phyloP scores from a whole-genome alignment of 1,139 yeast species.

The Candida tropicalis region DNA sequence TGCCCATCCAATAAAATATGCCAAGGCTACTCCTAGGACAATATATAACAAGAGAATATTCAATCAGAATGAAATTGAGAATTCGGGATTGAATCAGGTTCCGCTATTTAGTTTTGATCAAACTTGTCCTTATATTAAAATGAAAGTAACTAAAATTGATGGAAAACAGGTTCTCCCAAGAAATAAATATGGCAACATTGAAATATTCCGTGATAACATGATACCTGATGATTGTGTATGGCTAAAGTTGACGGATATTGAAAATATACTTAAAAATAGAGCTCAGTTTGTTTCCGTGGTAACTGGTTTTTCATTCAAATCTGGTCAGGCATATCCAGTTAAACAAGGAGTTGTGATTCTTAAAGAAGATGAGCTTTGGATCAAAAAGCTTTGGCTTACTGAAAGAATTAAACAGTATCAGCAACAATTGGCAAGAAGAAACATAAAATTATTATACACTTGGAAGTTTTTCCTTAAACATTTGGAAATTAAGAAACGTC shows the following conservation, averaged over 20 bases:
- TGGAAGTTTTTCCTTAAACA: constrained; percentile 29
- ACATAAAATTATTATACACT: constrained; percentile 5
- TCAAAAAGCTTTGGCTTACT: constrained; percentile 33
- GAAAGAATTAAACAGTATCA: constrained; percentile 22
- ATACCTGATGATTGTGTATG: constrained; percentile 36
- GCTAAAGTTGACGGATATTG: constrained; percentile 31
- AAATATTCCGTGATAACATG: constrained; percentile 35
- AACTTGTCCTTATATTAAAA: constrained; percentile 32
- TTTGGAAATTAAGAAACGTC: constrained; percentile 25
- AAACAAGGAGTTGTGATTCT: constrained; percentile 34
- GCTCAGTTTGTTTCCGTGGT: constrained; percentile 38
- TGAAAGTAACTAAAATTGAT: constrained; percentile 14
- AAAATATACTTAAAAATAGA: constrained; percentile 20
- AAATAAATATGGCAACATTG: constrained; percentile 39
- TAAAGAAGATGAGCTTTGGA: constrained; percentile 19
- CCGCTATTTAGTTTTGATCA: constrained; percentile 33
- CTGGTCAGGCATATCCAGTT: constrained; percentile 33
- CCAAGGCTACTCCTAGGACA: constrained; percentile 30
- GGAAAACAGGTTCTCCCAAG: constrained; percentile 25
- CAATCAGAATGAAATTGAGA: constrained; percentile 23
- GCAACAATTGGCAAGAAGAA: background rate
- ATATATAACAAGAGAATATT: constrained; percentile 23
- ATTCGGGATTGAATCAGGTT: constrained; percentile 25
- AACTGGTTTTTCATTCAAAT: constrained; percentile 31
- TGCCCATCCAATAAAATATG: constrained; percentile 26